Percentiles rank a stretch among this genome's conserved stretches.
phyloP scores from a whole-genome alignment of 495 filamentous ascomycete species.

The Saxophila tyrrhenica region DNA sequence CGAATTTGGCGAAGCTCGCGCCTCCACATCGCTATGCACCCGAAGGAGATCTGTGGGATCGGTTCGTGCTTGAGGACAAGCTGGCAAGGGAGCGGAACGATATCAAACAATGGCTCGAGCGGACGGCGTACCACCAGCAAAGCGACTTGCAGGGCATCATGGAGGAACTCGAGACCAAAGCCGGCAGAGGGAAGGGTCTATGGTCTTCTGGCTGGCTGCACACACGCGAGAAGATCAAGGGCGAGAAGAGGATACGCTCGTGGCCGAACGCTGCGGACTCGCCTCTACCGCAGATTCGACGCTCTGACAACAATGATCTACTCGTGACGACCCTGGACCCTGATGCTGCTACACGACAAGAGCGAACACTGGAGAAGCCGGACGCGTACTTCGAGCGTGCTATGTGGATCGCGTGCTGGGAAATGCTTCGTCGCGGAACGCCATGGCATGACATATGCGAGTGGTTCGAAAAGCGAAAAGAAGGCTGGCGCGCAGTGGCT shows the following conservation, averaged over 20 bases:
- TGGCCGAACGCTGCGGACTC: constrained; percentile 42
- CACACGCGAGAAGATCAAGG: constrained; percentile 80
- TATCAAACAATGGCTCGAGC: constrained; percentile 74
- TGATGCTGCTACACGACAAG: constrained; percentile 73
- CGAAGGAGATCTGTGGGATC: constrained; percentile 52
- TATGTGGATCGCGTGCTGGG: constrained; percentile 80
- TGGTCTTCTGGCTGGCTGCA: constrained; percentile 85
- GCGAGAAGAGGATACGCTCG: constrained; percentile 63
- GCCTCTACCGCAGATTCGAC: constrained; percentile 39
- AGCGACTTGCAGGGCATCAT: constrained; percentile 66
- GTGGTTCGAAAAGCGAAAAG: constrained; percentile 67
- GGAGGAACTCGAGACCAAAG: constrained; percentile 47
- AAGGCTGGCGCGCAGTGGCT: constrained; percentile 72
- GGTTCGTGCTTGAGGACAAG: constrained; percentile 51
- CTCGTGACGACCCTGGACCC: constrained; percentile 89
- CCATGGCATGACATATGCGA: constrained; percentile 60
- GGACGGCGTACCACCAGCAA: constrained; percentile 48
- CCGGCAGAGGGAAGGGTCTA: constrained; percentile 53
- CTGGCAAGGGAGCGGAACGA: constrained; percentile 64
- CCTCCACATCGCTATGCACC: constrained; percentile 44
- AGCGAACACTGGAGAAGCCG: constrained; percentile 56
- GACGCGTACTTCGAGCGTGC: constrained; percentile 79
- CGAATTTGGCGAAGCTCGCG: constrained; percentile 38
- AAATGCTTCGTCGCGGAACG: constrained; percentile 71
- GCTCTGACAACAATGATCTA: constrained; percentile 45